Evolutionary conservation across 352 stramenopile genomes (phyloP).

Genomic region (Phytophthora kernoviae): DNA sequence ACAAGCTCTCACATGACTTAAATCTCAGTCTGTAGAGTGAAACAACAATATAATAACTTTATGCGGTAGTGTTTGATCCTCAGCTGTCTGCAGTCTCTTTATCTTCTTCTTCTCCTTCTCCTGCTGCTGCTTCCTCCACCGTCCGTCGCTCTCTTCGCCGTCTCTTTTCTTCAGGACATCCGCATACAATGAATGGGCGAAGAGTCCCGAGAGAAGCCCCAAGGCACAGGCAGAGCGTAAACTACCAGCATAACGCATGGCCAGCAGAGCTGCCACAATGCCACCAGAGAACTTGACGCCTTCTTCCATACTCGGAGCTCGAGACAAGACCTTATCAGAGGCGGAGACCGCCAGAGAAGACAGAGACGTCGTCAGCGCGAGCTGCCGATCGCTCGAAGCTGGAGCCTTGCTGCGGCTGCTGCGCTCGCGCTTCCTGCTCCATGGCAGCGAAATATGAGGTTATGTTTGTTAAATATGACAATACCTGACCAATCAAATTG

Average conservation of each 20-base stretch:
- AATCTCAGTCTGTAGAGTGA: too few relatives aligned
- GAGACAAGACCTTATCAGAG: slow-evolving; percentile 19
- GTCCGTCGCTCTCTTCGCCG: slow-evolving; percentile 7
- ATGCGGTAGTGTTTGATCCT: too few relatives aligned
- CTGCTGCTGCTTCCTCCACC: slow-evolving; percentile 11
- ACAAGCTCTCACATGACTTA: slow-evolving; percentile 35
- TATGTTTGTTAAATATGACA: too few relatives aligned
- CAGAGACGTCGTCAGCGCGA: slow-evolving; percentile 25
- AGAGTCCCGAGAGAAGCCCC: slow-evolving; percentile 65
- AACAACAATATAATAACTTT: slow-evolving; percentile 13
- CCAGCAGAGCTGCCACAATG: slow-evolving; percentile 59
- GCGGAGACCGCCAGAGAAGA: slow-evolving; percentile 16
- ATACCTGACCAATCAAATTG: too few relatives aligned
- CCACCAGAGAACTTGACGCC: slow-evolving; percentile 64
- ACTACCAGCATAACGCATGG: slow-evolving; percentile 65
- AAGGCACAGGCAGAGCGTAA: slow-evolving; percentile 63
- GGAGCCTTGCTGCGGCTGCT: slow-evolving; percentile 10
- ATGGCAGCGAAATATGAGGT: slow-evolving; percentile 9
- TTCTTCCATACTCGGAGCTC: slow-evolving; percentile 49
- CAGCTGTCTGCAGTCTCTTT: slow-evolving; percentile 3
- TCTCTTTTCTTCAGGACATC: slow-evolving; percentile 62
- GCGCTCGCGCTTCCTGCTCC: slow-evolving; percentile 12
- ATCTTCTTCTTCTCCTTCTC: slow-evolving; percentile 15
- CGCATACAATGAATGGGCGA: slow-evolving; percentile 74
- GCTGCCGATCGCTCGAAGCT: slow-evolving; percentile 13